phyloP scores from a whole-genome alignment of 1,284 basidiomycete species.

The Thecaphora thlaspeos region DNA sequence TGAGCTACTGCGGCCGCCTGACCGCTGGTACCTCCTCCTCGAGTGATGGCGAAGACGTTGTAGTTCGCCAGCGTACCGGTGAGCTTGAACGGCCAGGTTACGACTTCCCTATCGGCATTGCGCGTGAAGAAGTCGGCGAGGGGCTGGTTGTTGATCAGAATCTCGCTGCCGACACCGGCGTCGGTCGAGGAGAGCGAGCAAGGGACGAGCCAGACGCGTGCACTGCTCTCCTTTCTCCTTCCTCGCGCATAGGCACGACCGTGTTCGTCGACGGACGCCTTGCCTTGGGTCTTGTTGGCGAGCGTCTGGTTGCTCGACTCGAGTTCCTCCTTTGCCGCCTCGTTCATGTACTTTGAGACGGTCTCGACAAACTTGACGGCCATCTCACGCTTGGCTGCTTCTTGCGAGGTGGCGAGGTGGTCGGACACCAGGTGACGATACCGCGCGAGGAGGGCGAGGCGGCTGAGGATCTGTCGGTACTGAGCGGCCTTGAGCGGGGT shows the following conservation, averaged over 20 bases:
- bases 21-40: conserved; percentile 84
- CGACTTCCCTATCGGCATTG: conserved; percentile 74
- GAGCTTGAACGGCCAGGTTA: conserved; percentile 79
- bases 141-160: conserved; percentile 82
- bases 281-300: conserved; percentile 1
- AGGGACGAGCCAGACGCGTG: conserved; percentile 87
- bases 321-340: conserved; percentile 19
- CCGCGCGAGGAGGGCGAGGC: conserved; percentile 72
- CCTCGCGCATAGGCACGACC: conserved; percentile 46
- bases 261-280: conserved; percentile 22
- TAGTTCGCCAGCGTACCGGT: conserved; percentile 84
- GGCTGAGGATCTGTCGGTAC: conserved; percentile 68
- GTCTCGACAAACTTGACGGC: conserved; percentile 30
- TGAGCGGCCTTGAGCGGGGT: conserved; percentile 70
- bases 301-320: background rate
- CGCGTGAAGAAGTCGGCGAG: conserved; percentile 75
- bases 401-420: conserved; percentile 8
- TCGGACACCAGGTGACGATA: conserved; percentile 63
- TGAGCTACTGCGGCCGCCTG: conserved; percentile 87
- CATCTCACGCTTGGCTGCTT: conserved; percentile 8
- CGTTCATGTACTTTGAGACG: conserved; percentile 37
- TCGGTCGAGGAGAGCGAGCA: conserved; percentile 58
- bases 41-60: conserved; percentile 83
- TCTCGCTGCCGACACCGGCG: conserved; percentile 57
- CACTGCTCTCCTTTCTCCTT: conserved; percentile 47